Percentiles rank a stretch among this genome's conserved stretches.
Conservation (phyloP, 768 basidiomycete species). For the Trametes gibbosa region DNA sequence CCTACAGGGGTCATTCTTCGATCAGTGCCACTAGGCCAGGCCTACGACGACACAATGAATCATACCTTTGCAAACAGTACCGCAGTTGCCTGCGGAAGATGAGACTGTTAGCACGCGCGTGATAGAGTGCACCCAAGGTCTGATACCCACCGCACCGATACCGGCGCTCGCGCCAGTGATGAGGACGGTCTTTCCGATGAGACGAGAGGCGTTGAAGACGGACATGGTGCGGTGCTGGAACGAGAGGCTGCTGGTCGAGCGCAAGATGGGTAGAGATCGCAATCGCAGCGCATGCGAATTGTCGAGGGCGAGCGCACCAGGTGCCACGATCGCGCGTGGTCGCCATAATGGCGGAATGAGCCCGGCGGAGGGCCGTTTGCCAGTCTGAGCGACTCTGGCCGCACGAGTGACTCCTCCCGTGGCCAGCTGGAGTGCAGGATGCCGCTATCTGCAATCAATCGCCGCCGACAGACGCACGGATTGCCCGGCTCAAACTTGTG, state of each 20-base stretch:
- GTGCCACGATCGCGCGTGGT: conserved; percentile 5
- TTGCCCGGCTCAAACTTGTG: not conserved
- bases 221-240: conserved; percentile 49
- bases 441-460: conserved; percentile 26
- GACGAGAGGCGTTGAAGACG: conserved; percentile 75
- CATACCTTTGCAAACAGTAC: conserved; percentile 85
- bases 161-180: conserved; percentile 89
- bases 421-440: not conserved
- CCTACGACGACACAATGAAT: not conserved
- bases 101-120: not conserved
- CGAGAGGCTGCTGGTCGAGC: not conserved
- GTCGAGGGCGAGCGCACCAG: not conserved
- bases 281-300: not conserved
- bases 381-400: not conserved
- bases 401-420: not conserved
- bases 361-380: conserved; percentile 14
- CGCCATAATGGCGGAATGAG: conserved; percentile 21
- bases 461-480: not conserved
- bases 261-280: not conserved
- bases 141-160: conserved; percentile 73
- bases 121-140: not conserved
- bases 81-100: conserved; percentile 66
- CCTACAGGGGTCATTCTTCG: conserved; percentile 39
- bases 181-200: conserved; percentile 83
- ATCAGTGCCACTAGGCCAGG: not conserved